Base-by-base conservation (phyloP, 768 basidiomycete genomes). In the Amanita polypyramis region DNA sequence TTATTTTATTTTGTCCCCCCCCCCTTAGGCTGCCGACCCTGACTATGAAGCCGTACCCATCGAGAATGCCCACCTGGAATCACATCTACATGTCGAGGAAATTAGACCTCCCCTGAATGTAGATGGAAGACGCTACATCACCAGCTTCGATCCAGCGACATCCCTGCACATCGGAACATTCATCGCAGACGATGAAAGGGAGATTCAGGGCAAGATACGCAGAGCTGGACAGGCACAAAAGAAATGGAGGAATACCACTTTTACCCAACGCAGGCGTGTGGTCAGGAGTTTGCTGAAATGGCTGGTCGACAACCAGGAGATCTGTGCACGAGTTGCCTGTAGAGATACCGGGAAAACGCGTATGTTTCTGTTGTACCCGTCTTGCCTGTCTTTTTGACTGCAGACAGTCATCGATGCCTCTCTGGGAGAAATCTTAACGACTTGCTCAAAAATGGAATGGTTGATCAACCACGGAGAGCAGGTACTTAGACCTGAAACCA, bases 331-430 rank as follows among this genome's bases (percentile, higher is more conserved):
- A 35, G 85, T 95, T 21, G 90, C 90, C 19, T 91, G 89, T 60
- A 73, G 95, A 27, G 95, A 99, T 63, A 91, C 91, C 0, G 95
- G 95, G 35, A 99, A 98, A 74, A 97, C 94, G 21, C 67, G 89
- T 89, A 56, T 63, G 85, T 75, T 25, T 32, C 12, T 10, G 2
- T 23, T 34, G 7, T 25, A 30, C 23, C 20, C 25, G 49, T 33
- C 47, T 37, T 42, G 51, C 32, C 20, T 23, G 14, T 35, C 5
- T 34, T 23, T 8, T n/a, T 42, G 20, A 23, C 35, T 40, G 49
- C 2, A 21, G 17, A 20, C 53, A 96, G 94, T 94, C 62, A 73
- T 98, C 51, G 95, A 98, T 56, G 93, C 94, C 27, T 84, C 88
- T 2, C 72, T 99, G 34, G 96, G 96, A 30, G 96, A 99, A 65